Conservation (phyloP, 371 early-diverging fungal species). For the Haplosporangium sp. region DNA sequence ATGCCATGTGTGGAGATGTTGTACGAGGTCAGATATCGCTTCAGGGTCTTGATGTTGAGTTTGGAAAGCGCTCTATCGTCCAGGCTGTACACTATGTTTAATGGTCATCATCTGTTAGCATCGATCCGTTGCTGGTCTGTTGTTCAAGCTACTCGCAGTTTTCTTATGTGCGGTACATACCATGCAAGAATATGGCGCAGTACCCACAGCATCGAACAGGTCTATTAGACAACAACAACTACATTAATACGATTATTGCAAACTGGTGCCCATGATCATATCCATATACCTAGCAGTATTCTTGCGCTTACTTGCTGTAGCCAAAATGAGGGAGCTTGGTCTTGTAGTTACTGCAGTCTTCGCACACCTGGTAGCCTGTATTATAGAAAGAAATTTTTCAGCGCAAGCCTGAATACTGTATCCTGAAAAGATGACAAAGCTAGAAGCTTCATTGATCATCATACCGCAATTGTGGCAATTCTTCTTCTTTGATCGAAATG, state of each 20-base stretch:
- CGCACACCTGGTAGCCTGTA: slow-evolving; percentile 33
- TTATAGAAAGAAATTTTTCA: not conserved
- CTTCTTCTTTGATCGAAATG: slow-evolving; percentile 4
- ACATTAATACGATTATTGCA: too few relatives aligned
- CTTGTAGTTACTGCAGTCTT: slow-evolving; percentile 35
- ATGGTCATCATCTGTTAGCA: too few relatives aligned
- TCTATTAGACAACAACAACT: slow-evolving; percentile 5
- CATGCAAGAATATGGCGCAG: slow-evolving; percentile 42
- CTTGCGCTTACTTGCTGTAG: slow-evolving; percentile 15
- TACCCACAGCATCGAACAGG: slow-evolving; percentile 35
- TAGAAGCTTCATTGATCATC: not conserved
- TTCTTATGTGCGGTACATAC: not conserved
- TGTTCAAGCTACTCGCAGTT: too few relatives aligned
- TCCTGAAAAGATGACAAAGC: not conserved
- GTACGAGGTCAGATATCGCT: slow-evolving; percentile 39
- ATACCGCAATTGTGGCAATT: slow-evolving; percentile 46
- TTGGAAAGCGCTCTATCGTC: slow-evolving; percentile 22
- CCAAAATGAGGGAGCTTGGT: slow-evolving; percentile 35
- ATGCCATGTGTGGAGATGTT: slow-evolving; percentile 33
- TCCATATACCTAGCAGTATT: not conserved
- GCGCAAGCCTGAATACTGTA: not conserved
- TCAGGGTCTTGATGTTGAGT: slow-evolving; percentile 44
- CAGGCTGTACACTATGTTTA: slow-evolving; percentile 27
- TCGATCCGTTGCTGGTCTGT: too few relatives aligned
- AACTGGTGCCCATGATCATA: too few relatives aligned